A percentile compares a stretch with the other conserved stretches of the same genome.
Conservation (phyloP, 164 flowering plant species). For the Amborella trichopoda region DNA sequence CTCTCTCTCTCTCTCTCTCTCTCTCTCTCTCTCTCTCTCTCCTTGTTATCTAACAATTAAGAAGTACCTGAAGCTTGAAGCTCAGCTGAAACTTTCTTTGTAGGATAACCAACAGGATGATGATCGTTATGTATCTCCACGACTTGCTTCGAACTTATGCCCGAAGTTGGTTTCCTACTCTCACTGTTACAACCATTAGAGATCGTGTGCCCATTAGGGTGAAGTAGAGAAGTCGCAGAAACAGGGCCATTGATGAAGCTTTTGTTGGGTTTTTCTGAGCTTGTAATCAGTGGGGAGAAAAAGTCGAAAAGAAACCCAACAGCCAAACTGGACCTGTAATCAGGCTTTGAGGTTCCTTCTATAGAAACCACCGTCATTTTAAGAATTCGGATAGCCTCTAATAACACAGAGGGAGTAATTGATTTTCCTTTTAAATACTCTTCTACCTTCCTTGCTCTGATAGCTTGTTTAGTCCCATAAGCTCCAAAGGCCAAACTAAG, state of each 20-base stretch:
- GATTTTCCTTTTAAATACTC: conserved; percentile 45
- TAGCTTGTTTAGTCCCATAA: conserved; percentile 63
- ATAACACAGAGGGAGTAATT: conserved; percentile 23
- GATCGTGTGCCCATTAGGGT: too few species aligned
- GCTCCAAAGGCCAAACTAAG: conserved; percentile 75
- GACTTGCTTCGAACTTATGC: conserved; percentile 51
- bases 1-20: too few species aligned
- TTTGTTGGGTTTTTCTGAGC: background rate
- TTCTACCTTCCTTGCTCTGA: conserved; percentile 60
- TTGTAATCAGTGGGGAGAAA: conserved; percentile 10
- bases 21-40: too few species aligned
- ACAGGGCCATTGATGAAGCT: too few species aligned
- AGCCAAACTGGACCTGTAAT: conserved; percentile 74
- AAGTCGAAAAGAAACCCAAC: conserved; percentile 42
- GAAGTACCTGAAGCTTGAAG: conserved; percentile 94
- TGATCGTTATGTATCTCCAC: conserved; percentile 31
- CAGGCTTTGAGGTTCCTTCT: conserved; percentile 39
- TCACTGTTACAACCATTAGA: too few species aligned
- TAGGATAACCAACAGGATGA: conserved; percentile 70
- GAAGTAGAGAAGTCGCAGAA: too few species aligned
- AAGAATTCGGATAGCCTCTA: conserved; percentile 45
- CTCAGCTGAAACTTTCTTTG: conserved; percentile 51
- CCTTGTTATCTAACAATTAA: too few species aligned
- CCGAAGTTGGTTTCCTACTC: too few species aligned
- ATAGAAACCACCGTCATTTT: conserved; percentile 41